phyloP scores from a whole-genome alignment of 257 asterid species.

The Nicotiana noctiflora region DNA sequence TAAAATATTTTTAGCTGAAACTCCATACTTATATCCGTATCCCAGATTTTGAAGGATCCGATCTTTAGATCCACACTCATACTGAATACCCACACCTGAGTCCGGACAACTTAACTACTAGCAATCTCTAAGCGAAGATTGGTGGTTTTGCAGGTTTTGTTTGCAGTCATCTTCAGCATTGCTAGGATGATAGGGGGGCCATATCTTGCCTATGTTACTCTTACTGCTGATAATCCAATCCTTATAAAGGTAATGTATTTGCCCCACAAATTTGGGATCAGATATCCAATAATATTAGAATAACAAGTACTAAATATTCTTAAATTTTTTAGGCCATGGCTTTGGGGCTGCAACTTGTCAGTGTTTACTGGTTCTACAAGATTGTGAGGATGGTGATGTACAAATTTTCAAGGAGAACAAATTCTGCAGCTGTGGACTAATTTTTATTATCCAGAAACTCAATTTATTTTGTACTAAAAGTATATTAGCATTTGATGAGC shows the following conservation, averaged over 20 bases:
- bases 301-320: background rate
- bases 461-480: background rate
- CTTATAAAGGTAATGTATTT: slow-evolving; percentile 56
- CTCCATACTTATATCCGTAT: no score
- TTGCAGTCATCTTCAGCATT: slow-evolving; percentile 57
- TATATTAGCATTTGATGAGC: background rate
- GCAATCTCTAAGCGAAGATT: background rate
- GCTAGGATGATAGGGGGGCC: slow-evolving; percentile 95
- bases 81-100: no score
- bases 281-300: background rate
- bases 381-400: slow-evolving; percentile 63
- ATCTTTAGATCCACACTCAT: no score
- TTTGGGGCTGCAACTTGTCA: slow-evolving; percentile 68
- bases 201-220: slow-evolving; percentile 54
- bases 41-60: no score
- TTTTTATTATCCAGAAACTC: no score
- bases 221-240: slow-evolving; percentile 60
- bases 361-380: slow-evolving; percentile 89
- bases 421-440: slow-evolving; percentile 17
- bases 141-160: slow-evolving; percentile 35
- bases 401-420: slow-evolving; percentile 45
- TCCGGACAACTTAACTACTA: background rate
- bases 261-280: background rate
- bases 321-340: slow-evolving; percentile 63
- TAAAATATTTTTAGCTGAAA: no score